Evolutionary conservation across 179 eudicot genomes (phyloP).

Genomic region (Drosera spatulata): DNA sequence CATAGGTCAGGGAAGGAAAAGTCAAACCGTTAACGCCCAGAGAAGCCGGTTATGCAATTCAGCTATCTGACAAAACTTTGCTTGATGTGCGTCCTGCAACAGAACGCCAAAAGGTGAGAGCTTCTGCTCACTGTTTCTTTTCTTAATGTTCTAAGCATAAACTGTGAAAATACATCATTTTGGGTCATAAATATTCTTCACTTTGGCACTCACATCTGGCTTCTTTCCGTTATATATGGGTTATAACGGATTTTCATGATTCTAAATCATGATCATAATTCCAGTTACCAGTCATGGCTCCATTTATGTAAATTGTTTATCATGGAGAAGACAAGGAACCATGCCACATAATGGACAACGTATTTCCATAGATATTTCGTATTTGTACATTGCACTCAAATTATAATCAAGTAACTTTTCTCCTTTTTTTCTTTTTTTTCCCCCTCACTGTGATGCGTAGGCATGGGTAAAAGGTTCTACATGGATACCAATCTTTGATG

Average conservation of each 20-base stretch:
- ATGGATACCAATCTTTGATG: conserved; percentile 88
- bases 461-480: conserved; percentile 94
- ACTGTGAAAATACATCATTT: too few species aligned
- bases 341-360: not conserved
- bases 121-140: not conserved
- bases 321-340: not conserved
- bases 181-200: too few species aligned
- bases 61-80: conserved; percentile 64
- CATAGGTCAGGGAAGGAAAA: conserved; percentile 78
- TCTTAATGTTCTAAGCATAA: too few species aligned
- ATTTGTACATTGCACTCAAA: too few species aligned
- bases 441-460: conserved; percentile 26
- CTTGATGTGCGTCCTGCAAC: conserved; percentile 86
- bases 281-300: not conserved
- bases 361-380: not conserved
- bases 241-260: not conserved
- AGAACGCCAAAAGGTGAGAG: conserved; percentile 65
- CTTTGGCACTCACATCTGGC: too few species aligned
- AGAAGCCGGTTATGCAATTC: conserved; percentile 96
- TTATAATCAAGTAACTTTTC: too few species aligned
- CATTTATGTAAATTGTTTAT: not conserved
- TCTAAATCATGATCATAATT: not conserved
- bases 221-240: too few species aligned
- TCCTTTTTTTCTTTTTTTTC: not conserved
- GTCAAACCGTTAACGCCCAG: conserved; percentile 70